Evolutionary conservation across 169 alveolate genomes (phyloP), one percentile per base, ranked within the genome.

Genomic region (Cryptosporidium tyzzeri): DNA sequence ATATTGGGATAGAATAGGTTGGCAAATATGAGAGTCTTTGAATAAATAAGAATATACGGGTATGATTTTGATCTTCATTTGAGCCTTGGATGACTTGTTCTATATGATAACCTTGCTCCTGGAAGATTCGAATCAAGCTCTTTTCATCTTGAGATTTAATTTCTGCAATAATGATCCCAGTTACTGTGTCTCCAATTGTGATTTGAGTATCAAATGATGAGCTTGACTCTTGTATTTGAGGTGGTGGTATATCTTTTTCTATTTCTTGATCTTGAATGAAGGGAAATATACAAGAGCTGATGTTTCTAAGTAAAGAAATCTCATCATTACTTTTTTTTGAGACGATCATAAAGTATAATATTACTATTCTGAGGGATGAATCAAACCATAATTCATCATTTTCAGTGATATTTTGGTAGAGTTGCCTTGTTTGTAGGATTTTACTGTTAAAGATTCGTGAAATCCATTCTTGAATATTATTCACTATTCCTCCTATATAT

Each of bases 351-450:
- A 58, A 65, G 65, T 61, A 80, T 3, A 80, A 39, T 18, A 80
- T 44, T 12, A 80, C 8, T 9, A 58, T 12, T 37, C 89, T 59
- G 50, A 80, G 45, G 6, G 75, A 41, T 1, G 89, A 80, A 39
- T 80, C 89, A 65, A 80, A 65, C 89, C 89, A 80, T 14, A 80
- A 33, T 37, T 80, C 89, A 50, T 80, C 89, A 45, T 59, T 80
- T 26, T 59, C 73, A 5, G 59, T 67, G 29, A 80, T 80, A 33
- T 45, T 62, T 26, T 80, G 51, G 23, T 58, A 21, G 41, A 70
- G n/a, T 16, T 70, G 65, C 7, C 16, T 70, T 26, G 5, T 44
- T 31, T 23, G 59, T 7, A 45, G 23, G 33, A 45, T 45, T 44
- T 45, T 3, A n/a, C 12, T 70, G 65, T 1, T 23, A n/a, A 39